Conservation (phyloP, 2,329 filamentous ascomycete genomes). For the Fusarium dimerum region DNA sequence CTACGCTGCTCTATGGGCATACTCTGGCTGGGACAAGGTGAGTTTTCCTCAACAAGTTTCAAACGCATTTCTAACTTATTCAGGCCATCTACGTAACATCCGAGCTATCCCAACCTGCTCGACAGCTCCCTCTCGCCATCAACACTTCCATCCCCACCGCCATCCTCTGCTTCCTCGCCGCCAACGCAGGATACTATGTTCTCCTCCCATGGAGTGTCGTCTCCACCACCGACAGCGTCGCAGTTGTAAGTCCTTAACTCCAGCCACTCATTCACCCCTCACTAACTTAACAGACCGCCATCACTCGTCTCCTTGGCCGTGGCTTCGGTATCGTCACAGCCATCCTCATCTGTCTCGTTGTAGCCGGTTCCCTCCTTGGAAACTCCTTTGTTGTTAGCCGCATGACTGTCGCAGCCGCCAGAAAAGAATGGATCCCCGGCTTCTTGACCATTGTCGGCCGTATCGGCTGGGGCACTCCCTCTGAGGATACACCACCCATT, state of each 20-base stretch:
- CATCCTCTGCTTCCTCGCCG: constrained; percentile 58
- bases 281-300: constrained; percentile 47
- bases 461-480: constrained; percentile 34
- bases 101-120: constrained; percentile 51
- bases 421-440: constrained; percentile 51
- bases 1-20: constrained; percentile 65
- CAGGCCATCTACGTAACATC: constrained; percentile 57
- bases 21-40: constrained; percentile 68
- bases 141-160: constrained; percentile 62
- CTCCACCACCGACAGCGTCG: constrained; percentile 61
- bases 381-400: constrained; percentile 64
- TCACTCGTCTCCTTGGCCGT: constrained; percentile 54
- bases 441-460: constrained; percentile 47
- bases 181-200: constrained; percentile 64
- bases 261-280: background rate
- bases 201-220: constrained; percentile 61
- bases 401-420: constrained; percentile 60
- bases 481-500: background rate
- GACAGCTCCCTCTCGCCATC: constrained; percentile 61
- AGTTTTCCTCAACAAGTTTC: constrained; percentile 15
- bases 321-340: constrained; percentile 56
- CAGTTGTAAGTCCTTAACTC: constrained; percentile 50
- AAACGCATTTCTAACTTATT: background rate
- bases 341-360: constrained; percentile 59
- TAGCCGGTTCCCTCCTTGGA: constrained; percentile 61